Percentiles rank a stretch among this genome's conserved stretches.
These are phyloP conservation scores for Xanthoconium separans DNA, from an alignment of 1,284 basidiomycete species.

Conservation along the genomic window DNA sequence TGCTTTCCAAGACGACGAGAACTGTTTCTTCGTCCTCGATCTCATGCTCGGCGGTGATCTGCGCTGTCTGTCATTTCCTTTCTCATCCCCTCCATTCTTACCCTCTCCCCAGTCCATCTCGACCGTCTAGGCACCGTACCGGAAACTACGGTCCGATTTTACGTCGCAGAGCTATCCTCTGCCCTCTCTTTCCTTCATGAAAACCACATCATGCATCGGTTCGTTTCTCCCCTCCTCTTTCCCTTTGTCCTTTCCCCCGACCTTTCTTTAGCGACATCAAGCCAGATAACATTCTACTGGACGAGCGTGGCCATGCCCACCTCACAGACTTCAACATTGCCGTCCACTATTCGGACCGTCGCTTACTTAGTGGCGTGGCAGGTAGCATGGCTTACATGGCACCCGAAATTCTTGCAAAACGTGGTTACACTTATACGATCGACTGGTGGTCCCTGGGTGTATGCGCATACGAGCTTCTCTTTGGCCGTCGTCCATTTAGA, in stretches of 20 bases:
- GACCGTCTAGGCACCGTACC: constrained; percentile 83
- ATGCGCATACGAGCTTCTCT: constrained; percentile 88
- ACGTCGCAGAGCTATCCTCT: constrained; percentile 86
- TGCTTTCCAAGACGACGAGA: constrained; percentile 99
- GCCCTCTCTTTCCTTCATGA: constrained; percentile 92
- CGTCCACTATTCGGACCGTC: constrained; percentile 88
- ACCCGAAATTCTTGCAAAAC: constrained; percentile 85
- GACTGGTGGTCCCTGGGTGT: constrained; percentile 98
- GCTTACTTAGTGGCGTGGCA: constrained; percentile 89
- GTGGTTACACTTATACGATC: constrained; percentile 86
- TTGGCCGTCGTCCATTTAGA: constrained; percentile 88
- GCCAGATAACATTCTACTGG: constrained; percentile 96
- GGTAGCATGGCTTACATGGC: constrained; percentile 99
- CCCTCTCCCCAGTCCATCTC: constrained; percentile 73
- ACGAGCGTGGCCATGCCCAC: constrained; percentile 94
- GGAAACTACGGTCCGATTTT: constrained; percentile 88
- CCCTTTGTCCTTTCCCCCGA: constrained; percentile 13
- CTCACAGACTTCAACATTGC: constrained; percentile 99
- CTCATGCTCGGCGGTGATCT: constrained; percentile 98
- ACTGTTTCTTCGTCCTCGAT: constrained; percentile 98
- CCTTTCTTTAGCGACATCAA: constrained; percentile 76
- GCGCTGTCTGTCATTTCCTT: constrained; percentile 64
- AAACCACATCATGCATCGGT: constrained; percentile 94
- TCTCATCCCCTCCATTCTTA: constrained; percentile 26
- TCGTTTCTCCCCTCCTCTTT: constrained; percentile 37